Base-by-base conservation (phyloP, 2,329 filamentous ascomycete species). In the Didymella segeticola region DNA sequence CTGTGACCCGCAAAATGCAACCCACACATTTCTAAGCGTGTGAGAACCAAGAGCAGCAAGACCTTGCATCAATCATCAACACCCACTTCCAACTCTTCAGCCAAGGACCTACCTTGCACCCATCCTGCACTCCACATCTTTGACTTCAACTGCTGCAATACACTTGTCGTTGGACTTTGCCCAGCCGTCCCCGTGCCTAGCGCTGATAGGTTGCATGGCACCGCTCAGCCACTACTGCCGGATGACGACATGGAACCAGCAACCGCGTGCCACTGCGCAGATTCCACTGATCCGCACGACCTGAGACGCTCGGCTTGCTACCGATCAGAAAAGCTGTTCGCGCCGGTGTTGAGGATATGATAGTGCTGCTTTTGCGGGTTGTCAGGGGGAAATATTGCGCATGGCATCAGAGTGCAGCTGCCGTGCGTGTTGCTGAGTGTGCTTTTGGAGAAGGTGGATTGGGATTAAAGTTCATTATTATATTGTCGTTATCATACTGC, bases 381-480 rank as follows among this genome's bases (percentile, higher is more conserved):
- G 7, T 26, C 31, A 29, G 26, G 14, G n/a, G 37, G 8, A 33
- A 27, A 22, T 14, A 5, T 10, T 14, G 33, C 29, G n/a, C 12
- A 12, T 20, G 22, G 46, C 22, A 42, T 42, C 12, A 22, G 30
- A 23, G 27, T 6, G 23, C 22, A n/a, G 22, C 27, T 29, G 23
- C 17, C n/a, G 17, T 36, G 20, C 2, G 17, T 36, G 20, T 5
- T 17, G n/a, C n/a, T 39, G 26, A 8, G 4, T 14, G 2, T 50
- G 43, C 34, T 23, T 37, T 25, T 19, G 33, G 31, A 9, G 15
- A 11, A 10, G 22, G 12, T n/a, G 10, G 7, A 14, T 25, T 43
- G 43, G 38, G 33, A 50, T 47, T 47, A 42, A 14, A 26, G 26
- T 56, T 46, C 36, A 38, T 50, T 37, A 56, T 47, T 50, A 56